Evolutionary conservation across 179 eudicot species (phyloP).

Genomic region (Pouteria campechiana): DNA sequence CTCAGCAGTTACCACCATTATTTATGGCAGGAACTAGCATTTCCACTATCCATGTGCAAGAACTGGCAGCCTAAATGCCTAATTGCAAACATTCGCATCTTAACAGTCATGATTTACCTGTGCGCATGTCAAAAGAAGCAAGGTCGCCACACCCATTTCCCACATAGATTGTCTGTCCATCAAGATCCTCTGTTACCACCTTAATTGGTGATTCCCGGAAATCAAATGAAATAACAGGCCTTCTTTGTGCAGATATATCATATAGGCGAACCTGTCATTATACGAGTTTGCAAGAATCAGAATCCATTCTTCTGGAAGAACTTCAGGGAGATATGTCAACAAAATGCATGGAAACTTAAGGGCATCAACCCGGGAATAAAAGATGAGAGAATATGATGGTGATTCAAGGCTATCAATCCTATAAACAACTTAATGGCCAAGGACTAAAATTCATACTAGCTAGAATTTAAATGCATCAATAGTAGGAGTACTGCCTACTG

Average conservation of each 20-base stretch:
- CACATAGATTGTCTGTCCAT: conserved; percentile 65
- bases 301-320: no score
- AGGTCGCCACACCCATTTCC: conserved; percentile 92
- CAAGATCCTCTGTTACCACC: conserved; percentile 73
- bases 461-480: no score
- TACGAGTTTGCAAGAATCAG: no score
- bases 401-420: no score
- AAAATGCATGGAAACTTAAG: no score
- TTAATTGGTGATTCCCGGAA: conserved; percentile 79
- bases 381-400: no score
- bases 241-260: conserved; percentile 81
- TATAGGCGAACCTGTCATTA: conserved; percentile 89
- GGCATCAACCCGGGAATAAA: no score
- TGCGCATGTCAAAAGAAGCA: conserved; percentile 82
- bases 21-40: neutral
- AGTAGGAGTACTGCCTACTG: no score
- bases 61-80: neutral
- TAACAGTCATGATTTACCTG: conserved; percentile 39
- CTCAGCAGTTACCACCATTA: neutral
- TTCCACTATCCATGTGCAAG: neutral
- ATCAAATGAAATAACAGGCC: conserved; percentile 78
- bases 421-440: no score
- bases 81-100: neutral
- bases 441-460: no score
- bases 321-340: no score